Conservation (phyloP, 768 basidiomycete genomes). For the Phanerochaete sordida region DNA sequence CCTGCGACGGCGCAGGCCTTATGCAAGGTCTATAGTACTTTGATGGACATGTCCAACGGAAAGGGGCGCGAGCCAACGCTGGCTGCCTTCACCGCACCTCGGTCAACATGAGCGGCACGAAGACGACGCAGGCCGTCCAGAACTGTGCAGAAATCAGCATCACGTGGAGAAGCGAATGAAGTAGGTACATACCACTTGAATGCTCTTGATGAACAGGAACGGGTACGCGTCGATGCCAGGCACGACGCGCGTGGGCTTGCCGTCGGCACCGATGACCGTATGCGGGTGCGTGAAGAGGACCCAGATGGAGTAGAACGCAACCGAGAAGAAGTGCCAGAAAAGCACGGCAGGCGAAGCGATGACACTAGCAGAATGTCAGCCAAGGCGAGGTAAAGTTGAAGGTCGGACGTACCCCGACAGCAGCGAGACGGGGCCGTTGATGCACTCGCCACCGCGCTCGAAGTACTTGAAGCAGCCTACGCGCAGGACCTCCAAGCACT, state of each 20-base stretch:
- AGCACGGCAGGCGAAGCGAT: slow-evolving; percentile 77
- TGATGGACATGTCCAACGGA: background rate
- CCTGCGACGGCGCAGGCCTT: background rate
- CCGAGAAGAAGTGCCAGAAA: slow-evolving; percentile 89
- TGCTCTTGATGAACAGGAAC: slow-evolving; percentile 50
- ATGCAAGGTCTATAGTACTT: background rate
- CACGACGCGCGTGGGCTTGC: slow-evolving; percentile 35
- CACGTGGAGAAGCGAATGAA: background rate
- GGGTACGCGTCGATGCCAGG: slow-evolving; percentile 69
- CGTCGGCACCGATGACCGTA: slow-evolving; percentile 30
- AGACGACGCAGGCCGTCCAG: slow-evolving; percentile 88
- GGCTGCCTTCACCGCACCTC: slow-evolving; percentile 73
- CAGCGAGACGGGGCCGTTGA: slow-evolving; percentile 85
- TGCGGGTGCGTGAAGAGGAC: slow-evolving; percentile 72
- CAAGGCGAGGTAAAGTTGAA: background rate
- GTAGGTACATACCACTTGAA: slow-evolving; percentile 58
- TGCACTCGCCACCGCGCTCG: slow-evolving; percentile 85
- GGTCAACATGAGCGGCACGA: slow-evolving; percentile 84
- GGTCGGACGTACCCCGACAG: slow-evolving; percentile 67
- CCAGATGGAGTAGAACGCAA: slow-evolving; percentile 95
- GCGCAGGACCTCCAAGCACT: slow-evolving; percentile 58
- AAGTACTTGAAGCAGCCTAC: slow-evolving; percentile 98
- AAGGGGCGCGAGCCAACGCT: background rate
- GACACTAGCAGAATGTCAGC: slow-evolving; percentile 59
- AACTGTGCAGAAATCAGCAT: slow-evolving; percentile 45